Evolutionary conservation across 306 rosid species (phyloP).

Genomic region (Cicer cuneatum): DNA sequence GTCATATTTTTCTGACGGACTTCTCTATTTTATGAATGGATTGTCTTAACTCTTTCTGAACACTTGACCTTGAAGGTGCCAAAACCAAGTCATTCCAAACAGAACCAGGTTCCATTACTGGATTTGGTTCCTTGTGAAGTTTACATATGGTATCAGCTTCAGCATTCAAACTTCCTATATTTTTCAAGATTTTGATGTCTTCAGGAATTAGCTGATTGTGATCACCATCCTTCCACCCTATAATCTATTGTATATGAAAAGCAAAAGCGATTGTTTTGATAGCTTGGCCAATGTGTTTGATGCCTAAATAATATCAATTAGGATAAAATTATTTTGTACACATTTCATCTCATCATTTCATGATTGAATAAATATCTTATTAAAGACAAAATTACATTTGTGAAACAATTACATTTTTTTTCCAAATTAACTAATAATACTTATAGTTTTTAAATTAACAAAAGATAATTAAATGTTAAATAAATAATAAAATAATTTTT

Average conservation of each 20-base stretch:
- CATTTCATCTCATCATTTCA: too few species aligned
- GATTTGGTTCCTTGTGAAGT: conserved; percentile 57
- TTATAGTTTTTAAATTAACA: too few species aligned
- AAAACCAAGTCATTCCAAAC: conserved; percentile 64
- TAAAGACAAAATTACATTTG: too few species aligned
- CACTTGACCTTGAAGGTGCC: conserved; percentile 55
- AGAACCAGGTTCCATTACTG: conserved; percentile 52
- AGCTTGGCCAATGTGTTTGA: too few species aligned
- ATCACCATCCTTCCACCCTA: conserved; percentile 69
- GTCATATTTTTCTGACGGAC: conserved; percentile 5
- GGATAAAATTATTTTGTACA: too few species aligned
- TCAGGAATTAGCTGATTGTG: conserved; percentile 57
- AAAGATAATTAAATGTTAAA: too few species aligned
- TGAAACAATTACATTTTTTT: too few species aligned
- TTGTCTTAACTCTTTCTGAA: conserved; percentile 57
- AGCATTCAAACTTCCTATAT: conserved; percentile 54
- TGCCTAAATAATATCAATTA: too few species aligned
- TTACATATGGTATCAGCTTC: conserved; percentile 73
- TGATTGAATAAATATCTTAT: too few species aligned
- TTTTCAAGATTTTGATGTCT: conserved; percentile 54
- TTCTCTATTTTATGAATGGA: conserved; percentile 61
- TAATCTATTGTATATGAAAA: conserved; percentile 58
- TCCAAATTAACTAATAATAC: too few species aligned
- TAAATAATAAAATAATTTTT: too few species aligned
- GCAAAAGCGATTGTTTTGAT: too few species aligned